phyloP scores from a whole-genome alignment of 768 basidiomycete genomes.

The Ramaria sp. region DNA sequence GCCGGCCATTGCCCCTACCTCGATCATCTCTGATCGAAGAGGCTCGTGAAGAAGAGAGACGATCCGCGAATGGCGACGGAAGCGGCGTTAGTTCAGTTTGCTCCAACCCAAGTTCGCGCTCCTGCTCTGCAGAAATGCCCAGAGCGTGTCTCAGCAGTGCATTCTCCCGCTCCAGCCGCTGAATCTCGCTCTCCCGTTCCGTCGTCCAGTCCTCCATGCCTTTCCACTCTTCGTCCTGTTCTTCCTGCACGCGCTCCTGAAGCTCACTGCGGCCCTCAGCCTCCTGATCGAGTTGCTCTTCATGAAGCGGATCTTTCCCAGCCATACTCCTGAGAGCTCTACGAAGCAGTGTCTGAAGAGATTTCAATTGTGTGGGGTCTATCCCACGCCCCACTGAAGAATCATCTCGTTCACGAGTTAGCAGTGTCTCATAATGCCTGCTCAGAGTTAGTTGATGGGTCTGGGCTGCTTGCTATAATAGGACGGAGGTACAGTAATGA shows the following conservation, averaged over 20 bases:
- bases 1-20: background rate
- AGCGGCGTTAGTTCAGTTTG: background rate
- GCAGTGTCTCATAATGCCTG: conserved; percentile 80
- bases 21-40: background rate
- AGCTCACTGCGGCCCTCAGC: conserved; percentile 27
- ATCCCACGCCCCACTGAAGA: background rate
- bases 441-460: conserved; percentile 81
- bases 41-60: background rate
- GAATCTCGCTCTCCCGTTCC: conserved; percentile 81
- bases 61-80: background rate
- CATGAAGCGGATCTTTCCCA: conserved; percentile 19
- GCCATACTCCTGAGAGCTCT: conserved; percentile 1
- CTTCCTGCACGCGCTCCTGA: conserved; percentile 29
- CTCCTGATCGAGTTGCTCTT: conserved; percentile 10
- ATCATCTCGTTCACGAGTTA: conserved; percentile 21
- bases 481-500: background rate
- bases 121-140: conserved; percentile 33
- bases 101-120: conserved; percentile 2
- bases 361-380: background rate
- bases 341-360: background rate
- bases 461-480: conserved; percentile 71
- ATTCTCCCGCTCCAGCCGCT: conserved; percentile 76
- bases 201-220: conserved; percentile 68
- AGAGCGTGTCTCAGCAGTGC: conserved; percentile 62
- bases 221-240: conserved; percentile 29